These are phyloP conservation scores for Microsporum canis DNA, from an alignment of 2,329 filamentous ascomycete genomes.

Conservation along the genomic window DNA sequence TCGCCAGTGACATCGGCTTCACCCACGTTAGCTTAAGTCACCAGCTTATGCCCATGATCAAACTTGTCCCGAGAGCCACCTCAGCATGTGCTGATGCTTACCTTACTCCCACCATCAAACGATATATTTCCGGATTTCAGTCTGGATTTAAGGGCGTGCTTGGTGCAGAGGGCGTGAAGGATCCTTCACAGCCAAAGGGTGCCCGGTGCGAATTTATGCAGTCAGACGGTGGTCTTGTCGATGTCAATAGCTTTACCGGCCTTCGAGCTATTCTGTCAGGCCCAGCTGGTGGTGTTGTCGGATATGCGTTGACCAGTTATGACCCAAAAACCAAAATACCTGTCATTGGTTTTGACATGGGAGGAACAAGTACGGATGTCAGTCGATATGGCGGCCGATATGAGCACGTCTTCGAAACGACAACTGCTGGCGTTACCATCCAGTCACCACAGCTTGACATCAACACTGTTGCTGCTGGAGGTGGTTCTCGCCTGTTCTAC, in stretches of 20 bases:
- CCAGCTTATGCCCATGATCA: slow-evolving; percentile 80
- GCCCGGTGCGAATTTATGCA: slow-evolving; percentile 92
- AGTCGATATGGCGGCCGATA: slow-evolving; percentile 75
- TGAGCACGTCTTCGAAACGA: slow-evolving; percentile 86
- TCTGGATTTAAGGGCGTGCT: slow-evolving; percentile 70
- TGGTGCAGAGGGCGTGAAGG: slow-evolving; percentile 61
- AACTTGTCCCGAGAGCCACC: slow-evolving; percentile 62
- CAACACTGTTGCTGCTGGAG: slow-evolving; percentile 81
- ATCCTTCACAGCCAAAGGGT: slow-evolving; percentile 52
- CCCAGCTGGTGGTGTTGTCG: slow-evolving; percentile 85
- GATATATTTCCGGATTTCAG: slow-evolving; percentile 67
- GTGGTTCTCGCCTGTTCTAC: slow-evolving; percentile 52
- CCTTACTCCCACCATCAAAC: slow-evolving; percentile 65
- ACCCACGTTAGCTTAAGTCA: slow-evolving; percentile 70
- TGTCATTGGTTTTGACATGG: slow-evolving; percentile 90
- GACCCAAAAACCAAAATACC: slow-evolving; percentile 66
- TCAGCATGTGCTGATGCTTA: slow-evolving; percentile 73
- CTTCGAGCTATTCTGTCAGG: slow-evolving; percentile 77
- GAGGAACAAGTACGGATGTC: slow-evolving; percentile 80
- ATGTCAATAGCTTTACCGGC: slow-evolving; percentile 55
- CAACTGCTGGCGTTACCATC: slow-evolving; percentile 78
- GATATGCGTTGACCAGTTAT: slow-evolving; percentile 80
- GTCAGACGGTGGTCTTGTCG: slow-evolving; percentile 58
- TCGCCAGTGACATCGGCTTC: slow-evolving; percentile 73
- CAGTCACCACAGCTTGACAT: slow-evolving; percentile 83